Conservation (phyloP, 2,329 filamentous ascomycete species). For the Fusarium kyushuense region DNA sequence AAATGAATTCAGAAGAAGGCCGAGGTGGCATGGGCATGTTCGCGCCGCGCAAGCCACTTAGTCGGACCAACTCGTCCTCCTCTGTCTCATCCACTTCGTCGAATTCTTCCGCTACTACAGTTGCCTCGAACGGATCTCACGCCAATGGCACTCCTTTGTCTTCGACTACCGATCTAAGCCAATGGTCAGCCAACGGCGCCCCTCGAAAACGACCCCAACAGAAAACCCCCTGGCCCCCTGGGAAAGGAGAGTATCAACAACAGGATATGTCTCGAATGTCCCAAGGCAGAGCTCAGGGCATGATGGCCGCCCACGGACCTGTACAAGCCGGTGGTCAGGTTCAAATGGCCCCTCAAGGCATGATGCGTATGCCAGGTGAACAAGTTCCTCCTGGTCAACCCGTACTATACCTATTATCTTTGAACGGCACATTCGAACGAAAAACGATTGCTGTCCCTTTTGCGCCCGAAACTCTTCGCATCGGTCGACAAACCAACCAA, state of each 20-base stretch:
- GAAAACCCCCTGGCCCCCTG: constrained; percentile 63
- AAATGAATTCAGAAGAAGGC: constrained; percentile 86
- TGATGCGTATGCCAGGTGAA: constrained; percentile 71
- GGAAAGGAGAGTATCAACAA: constrained; percentile 60
- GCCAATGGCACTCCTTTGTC: constrained; percentile 69
- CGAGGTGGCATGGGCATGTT: constrained; percentile 77
- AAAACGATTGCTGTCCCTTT: constrained; percentile 96
- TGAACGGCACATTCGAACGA: constrained; percentile 96
- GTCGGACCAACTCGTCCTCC: constrained; percentile 91
- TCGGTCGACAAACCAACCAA: constrained; percentile 96
- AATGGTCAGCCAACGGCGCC: constrained; percentile 62
- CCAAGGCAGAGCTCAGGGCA: constrained; percentile 59
- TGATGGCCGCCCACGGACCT: constrained; percentile 51
- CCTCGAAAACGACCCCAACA: constrained; percentile 65
- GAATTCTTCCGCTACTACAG: constrained; percentile 70
- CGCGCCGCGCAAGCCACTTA: constrained; percentile 86
- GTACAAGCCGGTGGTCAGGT: constrained; percentile 52
- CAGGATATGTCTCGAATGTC: constrained; percentile 62
- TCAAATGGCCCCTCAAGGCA: constrained; percentile 59
- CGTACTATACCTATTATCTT: constrained; percentile 85
- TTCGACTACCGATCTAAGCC: constrained; percentile 61
- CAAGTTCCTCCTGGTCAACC: constrained; percentile 74
- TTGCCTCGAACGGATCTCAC: constrained; percentile 71
- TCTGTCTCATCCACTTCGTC: constrained; percentile 88
- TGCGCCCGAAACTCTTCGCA: constrained; percentile 91